Conservation (phyloP, 371 early-diverging fungal species). For the Blakeslea trispora region DNA sequence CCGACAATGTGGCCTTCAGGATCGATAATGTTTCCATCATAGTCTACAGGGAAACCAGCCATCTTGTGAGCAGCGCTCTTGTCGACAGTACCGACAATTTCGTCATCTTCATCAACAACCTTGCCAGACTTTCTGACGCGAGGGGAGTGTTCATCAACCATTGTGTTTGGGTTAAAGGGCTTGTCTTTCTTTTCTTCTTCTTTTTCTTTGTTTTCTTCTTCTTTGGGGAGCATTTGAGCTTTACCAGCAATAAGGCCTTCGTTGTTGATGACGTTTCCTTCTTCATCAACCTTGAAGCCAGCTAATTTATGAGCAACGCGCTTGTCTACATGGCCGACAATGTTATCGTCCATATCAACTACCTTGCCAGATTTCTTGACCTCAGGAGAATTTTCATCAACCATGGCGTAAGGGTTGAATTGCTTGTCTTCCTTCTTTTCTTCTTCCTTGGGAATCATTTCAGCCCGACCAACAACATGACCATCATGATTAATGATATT, state of each 20-base stretch:
- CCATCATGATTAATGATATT: slow-evolving; percentile 21
- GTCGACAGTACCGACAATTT: slow-evolving; percentile 26
- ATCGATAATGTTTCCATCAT: slow-evolving; percentile 29
- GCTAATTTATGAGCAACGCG: slow-evolving; percentile 8
- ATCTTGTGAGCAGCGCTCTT: slow-evolving; percentile 18
- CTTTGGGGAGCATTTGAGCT: slow-evolving; percentile 14
- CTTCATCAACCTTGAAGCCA: slow-evolving; percentile 18
- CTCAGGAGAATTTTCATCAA: slow-evolving; percentile 17
- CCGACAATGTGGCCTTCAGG: slow-evolving; percentile 29
- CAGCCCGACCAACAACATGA: slow-evolving; percentile 12
- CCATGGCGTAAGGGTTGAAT: slow-evolving; percentile 10
- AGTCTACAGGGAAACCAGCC: slow-evolving; percentile 23
- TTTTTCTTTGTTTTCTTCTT: slow-evolving; percentile 9
- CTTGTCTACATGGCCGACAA: slow-evolving; percentile 19
- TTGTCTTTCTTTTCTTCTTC: slow-evolving; percentile 14
- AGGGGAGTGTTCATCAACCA: slow-evolving; percentile 27
- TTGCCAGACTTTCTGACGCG: slow-evolving; percentile 29
- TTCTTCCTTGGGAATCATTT: slow-evolving; percentile 6
- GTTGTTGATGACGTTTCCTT: slow-evolving; percentile 14
- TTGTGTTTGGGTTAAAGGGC: slow-evolving; percentile 21
- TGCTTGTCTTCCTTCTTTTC: slow-evolving; percentile 9
- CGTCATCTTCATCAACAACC: slow-evolving; percentile 22
- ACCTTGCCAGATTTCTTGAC: slow-evolving; percentile 21
- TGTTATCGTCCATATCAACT: slow-evolving; percentile 20
- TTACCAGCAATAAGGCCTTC: slow-evolving; percentile 16